Percentiles rank a stretch among this genome's conserved stretches.
Evolutionary conservation across 139 green algal genomes (phyloP).

Genomic region (Chlamydomonas schloesseri): DNA sequence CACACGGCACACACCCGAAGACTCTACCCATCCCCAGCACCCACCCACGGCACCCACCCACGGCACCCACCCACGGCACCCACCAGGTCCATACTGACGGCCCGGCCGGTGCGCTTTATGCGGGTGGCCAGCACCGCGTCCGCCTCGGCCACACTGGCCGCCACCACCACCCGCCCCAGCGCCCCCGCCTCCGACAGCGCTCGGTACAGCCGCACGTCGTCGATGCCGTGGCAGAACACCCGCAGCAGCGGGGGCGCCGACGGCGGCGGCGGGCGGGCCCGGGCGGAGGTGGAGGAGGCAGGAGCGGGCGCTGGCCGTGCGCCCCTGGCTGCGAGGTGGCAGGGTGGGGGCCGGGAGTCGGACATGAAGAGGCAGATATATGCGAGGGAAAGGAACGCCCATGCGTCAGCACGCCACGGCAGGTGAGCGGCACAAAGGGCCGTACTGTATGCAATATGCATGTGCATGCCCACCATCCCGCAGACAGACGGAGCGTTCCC

Average conservation of each 20-base stretch:
- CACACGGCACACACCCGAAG: no score
- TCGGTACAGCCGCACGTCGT: conserved; percentile 56
- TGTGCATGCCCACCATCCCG: no score
- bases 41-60: not conserved
- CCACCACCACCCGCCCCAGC: conserved; percentile 47
- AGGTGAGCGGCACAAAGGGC: no score
- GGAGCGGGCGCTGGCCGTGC: not conserved
- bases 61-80: not conserved
- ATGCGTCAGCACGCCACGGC: no score
- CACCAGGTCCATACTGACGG: conserved; percentile 5
- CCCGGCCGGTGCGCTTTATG: conserved; percentile 17
- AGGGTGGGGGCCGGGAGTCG: no score
- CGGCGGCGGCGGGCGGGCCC: not conserved
- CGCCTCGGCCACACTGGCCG: not conserved
- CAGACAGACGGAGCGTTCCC: no score
- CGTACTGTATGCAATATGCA: no score
- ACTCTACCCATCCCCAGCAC: not conserved
- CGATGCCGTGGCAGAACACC: conserved; percentile 47
- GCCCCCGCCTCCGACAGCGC: conserved; percentile 36
- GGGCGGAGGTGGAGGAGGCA: not conserved
- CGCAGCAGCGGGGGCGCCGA: not conserved
- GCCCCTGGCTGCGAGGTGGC: not conserved
- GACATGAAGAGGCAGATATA: no score
- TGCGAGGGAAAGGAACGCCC: no score
- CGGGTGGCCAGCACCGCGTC: conserved; percentile 16